Base-by-base conservation (phyloP, 2,329 filamentous ascomycete genomes). In the Elsinoe batatas region DNA sequence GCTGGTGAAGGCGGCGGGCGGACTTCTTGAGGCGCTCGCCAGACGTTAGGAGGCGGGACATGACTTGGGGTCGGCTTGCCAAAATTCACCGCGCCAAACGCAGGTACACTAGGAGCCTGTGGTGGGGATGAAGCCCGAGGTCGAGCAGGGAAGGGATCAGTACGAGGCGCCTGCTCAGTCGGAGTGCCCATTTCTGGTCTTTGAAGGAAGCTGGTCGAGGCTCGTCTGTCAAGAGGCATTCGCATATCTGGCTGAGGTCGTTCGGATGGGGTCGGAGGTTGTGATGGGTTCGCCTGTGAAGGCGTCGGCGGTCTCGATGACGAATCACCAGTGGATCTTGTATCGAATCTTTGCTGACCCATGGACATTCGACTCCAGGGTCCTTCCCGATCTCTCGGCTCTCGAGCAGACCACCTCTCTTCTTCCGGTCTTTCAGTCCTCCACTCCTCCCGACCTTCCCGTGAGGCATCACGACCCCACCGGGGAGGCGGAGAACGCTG, bases 21-120 rank as follows among this genome's bases (percentile, higher is more conserved):
- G 40, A 64, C 56, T 61, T 73, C 63, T 2, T 66, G 61, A 5
- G 71, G 69, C 22, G 70, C 70, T 59, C 67, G 69, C 72, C 72
- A 74, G 20, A 72, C 71, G 60, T 72, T 71, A 17, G 67, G 67
- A n/a, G 61, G 61, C 7, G 60, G 54, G n/a, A 54, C 58, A 36
- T 49, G 58, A 35, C 56, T 58, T 4, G 51, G 36, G 10, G 57
- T 33, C 13, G 57, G 54, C 36, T 56, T 58, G 32, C 47, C 22
- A 53, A 58, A 57, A 1, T 57, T 56, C 36, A 71, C 65, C 55
- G 72, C 74, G 26, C 75, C 75, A 65, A 80, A 81, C n/a, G 78
- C 77, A 22, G 78, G 78, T 12, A 81, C 77, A 53, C 74, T 71
- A 13, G 75, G 75, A 22, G 77, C 76, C 26, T 76, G 77, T 36